Evolutionary conservation across 768 basidiomycete species (phyloP).

Genomic region (Wakefieldia striispora): DNA sequence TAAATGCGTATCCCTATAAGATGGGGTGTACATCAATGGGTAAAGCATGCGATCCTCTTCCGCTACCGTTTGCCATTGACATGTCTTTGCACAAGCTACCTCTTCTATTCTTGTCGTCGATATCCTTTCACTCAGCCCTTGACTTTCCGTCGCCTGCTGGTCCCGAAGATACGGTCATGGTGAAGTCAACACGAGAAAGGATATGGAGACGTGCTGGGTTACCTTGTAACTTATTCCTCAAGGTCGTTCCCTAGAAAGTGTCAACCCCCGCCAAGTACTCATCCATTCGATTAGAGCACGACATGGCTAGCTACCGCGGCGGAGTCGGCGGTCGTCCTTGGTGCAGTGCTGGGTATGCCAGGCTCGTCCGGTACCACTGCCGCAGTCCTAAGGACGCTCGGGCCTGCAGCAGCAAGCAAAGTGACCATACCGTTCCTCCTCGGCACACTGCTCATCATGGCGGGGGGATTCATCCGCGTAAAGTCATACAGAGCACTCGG

Average conservation of each 20-base stretch:
- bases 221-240: background rate
- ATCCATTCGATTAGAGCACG: background rate
- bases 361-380: background rate
- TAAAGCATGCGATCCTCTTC: too few relatives aligned
- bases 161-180: conserved; percentile 6
- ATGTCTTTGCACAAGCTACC: conserved; percentile 3
- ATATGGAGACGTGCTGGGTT: conserved; percentile 1
- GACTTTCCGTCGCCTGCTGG: background rate
- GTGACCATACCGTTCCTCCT: conserved; percentile 3
- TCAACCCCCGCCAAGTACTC: too few relatives aligned
- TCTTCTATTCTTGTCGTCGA: conserved; percentile 6
- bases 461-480: conserved; percentile 4
- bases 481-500: conserved; percentile 19
- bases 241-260: too few relatives aligned
- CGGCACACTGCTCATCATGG: conserved; percentile 1
- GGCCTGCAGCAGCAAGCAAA: conserved; percentile 5
- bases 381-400: conserved; percentile 1
- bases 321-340: conserved; percentile 1
- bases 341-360: background rate
- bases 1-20: too few relatives aligned
- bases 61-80: too few relatives aligned
- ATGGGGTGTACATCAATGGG: too few relatives aligned
- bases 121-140: conserved; percentile 6
- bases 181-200: background rate
- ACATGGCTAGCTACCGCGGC: background rate